Evolutionary conservation across 2,329 filamentous ascomycete genomes (phyloP).

Genomic region (Monosporascus ibericus): DNA sequence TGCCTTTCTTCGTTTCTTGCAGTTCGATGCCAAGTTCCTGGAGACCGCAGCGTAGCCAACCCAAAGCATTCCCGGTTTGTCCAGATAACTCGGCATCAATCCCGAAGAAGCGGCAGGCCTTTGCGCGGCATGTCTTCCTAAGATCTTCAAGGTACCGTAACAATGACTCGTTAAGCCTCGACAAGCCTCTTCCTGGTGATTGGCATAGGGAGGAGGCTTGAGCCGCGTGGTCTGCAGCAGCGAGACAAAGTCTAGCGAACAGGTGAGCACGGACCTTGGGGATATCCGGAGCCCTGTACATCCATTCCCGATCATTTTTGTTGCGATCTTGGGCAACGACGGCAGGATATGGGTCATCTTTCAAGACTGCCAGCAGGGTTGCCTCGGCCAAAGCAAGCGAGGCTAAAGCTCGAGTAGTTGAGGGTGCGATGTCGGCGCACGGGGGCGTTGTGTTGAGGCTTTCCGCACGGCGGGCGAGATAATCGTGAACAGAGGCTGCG

Average conservation of each 20-base stretch:
- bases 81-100: conserved; percentile 81
- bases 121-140: conserved; percentile 67
- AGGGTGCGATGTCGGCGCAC: conserved; percentile 47
- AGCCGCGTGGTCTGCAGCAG: conserved; percentile 80
- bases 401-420: conserved; percentile 49
- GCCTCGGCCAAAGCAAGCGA: conserved; percentile 77
- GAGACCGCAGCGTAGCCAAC: conserved; percentile 75
- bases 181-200: conserved; percentile 29
- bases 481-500: conserved; percentile 71
- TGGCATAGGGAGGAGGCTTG: conserved; percentile 55
- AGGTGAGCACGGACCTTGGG: conserved; percentile 84
- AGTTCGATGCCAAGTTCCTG: conserved; percentile 64
- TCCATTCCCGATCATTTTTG: conserved; percentile 85
- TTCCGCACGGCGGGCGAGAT: conserved; percentile 56
- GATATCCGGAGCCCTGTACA: conserved; percentile 85
- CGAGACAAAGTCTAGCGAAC: conserved; percentile 81
- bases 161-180: conserved; percentile 59
- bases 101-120: conserved; percentile 84
- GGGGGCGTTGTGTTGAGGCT: conserved; percentile 33
- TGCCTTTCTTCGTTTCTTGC: conserved; percentile 44
- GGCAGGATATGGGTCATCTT: conserved; percentile 89
- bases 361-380: conserved; percentile 81
- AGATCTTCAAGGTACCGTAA: conserved; percentile 72
- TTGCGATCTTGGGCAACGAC: conserved; percentile 77
- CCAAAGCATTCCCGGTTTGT: conserved; percentile 77